These are phyloP conservation scores for Lactarius quietus DNA, from an alignment of 768 basidiomycete species.

Conservation along the genomic window DNA sequence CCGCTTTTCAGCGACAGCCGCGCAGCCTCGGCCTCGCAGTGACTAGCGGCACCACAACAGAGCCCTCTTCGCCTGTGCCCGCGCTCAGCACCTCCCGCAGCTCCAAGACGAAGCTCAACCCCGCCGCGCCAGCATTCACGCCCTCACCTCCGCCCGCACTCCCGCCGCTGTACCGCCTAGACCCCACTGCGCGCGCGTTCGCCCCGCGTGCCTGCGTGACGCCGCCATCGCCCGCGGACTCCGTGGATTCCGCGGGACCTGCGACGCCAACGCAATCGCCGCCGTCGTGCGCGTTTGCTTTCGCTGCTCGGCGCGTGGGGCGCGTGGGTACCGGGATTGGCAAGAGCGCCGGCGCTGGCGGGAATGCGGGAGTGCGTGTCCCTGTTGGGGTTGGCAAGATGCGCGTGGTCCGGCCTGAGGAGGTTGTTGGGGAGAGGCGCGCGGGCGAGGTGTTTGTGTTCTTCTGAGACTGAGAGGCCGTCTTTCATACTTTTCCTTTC, in stretches of 20 bases:
- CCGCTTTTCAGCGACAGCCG: neutral
- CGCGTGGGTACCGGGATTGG: neutral
- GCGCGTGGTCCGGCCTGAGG: constrained; percentile 9
- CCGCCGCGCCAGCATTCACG: constrained; percentile 3
- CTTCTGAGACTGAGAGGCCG: neutral
- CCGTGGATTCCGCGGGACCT: constrained; percentile 5
- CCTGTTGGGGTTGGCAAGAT: constrained; percentile 13
- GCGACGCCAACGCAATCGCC: constrained; percentile 1
- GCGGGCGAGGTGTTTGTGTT: constrained; percentile 11
- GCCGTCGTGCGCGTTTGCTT: constrained; percentile 1
- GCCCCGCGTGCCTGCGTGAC: neutral
- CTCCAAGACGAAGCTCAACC: neutral
- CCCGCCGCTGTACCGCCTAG: neutral
- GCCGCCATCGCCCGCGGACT: constrained; percentile 7
- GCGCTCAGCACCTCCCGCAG: neutral
- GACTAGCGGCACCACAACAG: too few relatives aligned
- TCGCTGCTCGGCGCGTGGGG: neutral
- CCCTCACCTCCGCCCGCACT: neutral
- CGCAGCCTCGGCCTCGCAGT: neutral
- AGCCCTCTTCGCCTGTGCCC: too few relatives aligned
- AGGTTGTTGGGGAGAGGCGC: neutral
- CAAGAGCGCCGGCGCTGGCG: neutral
- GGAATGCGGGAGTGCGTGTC: neutral
- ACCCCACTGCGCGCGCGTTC: constrained; percentile 14
- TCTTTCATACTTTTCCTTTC: neutral